These are phyloP conservation scores for Amaranthus tricolor DNA, from an alignment of 179 eudicot genomes.

Conservation along the genomic window DNA sequence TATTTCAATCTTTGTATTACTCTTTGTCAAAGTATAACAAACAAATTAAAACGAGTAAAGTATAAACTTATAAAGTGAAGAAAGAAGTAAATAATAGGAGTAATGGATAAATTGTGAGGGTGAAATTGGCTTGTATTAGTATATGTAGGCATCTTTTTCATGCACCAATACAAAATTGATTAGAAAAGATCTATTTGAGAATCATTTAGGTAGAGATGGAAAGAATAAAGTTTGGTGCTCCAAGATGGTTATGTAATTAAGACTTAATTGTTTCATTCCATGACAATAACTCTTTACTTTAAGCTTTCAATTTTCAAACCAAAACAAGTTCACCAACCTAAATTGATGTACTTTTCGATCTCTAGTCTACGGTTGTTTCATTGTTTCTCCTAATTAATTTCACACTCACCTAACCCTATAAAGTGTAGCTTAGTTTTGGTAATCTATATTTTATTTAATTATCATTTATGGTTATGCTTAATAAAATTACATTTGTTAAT, in stretches of 20 bases:
- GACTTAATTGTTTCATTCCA: neutral
- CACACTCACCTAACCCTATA: neutral
- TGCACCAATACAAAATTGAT: neutral
- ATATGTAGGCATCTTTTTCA: neutral
- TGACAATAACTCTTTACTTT: neutral
- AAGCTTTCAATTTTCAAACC: neutral
- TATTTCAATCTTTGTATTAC: no score
- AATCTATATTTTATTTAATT: no score
- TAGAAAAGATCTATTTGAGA: no score
- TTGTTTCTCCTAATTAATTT: neutral
- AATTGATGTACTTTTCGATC: neutral
- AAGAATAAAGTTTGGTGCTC: no score
- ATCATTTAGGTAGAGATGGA: neutral
- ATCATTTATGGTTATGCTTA: no score
- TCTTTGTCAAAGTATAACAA: no score
- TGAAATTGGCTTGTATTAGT: neutral
- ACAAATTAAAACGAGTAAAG: no score
- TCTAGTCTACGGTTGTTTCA: neutral
- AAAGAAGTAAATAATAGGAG: no score
- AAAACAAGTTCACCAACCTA: constrained; percentile 2
- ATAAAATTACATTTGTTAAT: no score
- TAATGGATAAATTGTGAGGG: neutral
- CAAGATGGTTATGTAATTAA: neutral
- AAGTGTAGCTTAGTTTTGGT: no score
- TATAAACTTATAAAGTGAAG: no score